Evolutionary conservation across 805 yeast species (phyloP), one percentile per base, ranked within the genome.

Genomic region (Starmerella tilneyi): DNA sequence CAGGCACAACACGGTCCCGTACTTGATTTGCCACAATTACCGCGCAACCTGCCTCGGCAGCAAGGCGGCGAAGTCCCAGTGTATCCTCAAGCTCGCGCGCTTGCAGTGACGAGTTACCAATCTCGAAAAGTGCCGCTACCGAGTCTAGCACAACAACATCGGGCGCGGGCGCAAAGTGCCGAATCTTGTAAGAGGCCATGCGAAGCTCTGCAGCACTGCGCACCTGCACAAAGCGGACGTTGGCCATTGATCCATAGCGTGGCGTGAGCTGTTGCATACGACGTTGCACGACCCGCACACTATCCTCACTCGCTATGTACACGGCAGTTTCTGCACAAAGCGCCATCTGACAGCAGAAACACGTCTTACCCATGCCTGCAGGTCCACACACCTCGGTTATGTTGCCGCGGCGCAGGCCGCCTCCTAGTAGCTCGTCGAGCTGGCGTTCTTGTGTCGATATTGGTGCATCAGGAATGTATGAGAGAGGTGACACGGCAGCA

Each of bases 281-380:
- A 26, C 39, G 39, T 16, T 34, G 13, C 17, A 41, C 67, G 0
- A 92, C 81, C 48, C 82, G 82, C 24, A 84, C 55, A 13, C 75
- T 73, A 3, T 82, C 74, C 58, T 88, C 96, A 0, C 96, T 88
- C 0, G 85, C 74, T 0, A 88, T 76, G 56, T 72, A 81, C n/a
- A 86, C 73, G n/a, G 79, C 72, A 9, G 73, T 53, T 51, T 79
- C 85, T 11, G 79, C 75, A 2, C 77, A 64, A 3, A 77, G 64
- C 2, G 81, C 69, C 42, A 86, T 55, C 52, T 81, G 89, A 65
- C 79, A 70, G 21, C 82, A 63, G 4, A 88, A 63, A 53, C 88
- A 94, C 0, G 96, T 79, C 57, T 89, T 89, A 0, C 96, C 97
- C 1, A 82, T 72, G 0, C 94, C 83, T 41, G 94, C 77, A 21